These are phyloP conservation scores for Huntiella abstrusa DNA, from an alignment of 2,329 filamentous ascomycete genomes.

Conservation along the genomic window DNA sequence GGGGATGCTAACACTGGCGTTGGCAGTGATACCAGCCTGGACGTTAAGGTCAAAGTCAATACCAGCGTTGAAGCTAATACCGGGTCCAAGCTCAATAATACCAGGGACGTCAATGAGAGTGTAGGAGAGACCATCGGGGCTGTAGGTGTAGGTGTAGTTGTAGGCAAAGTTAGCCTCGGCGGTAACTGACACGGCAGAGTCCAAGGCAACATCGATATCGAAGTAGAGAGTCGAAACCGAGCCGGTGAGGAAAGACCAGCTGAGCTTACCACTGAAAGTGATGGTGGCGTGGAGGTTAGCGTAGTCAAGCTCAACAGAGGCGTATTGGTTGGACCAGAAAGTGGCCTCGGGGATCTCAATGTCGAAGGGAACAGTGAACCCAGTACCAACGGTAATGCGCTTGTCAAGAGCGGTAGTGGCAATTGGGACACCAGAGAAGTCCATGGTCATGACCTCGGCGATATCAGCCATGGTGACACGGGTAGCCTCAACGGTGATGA, in stretches of 20 bases:
- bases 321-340: constrained; percentile 16
- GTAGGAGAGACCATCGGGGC: constrained; percentile 19
- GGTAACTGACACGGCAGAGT: constrained; percentile 20
- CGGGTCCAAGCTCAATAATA: constrained; percentile 21
- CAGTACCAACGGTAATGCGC: neutral
- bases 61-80: constrained; percentile 17
- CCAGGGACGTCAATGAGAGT: constrained; percentile 22
- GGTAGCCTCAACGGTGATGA: constrained; percentile 17
- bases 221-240: constrained; percentile 18
- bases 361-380: constrained; percentile 1
- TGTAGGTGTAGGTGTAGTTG: constrained; percentile 19
- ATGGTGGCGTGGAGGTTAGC: constrained; percentile 19
- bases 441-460: constrained; percentile 13
- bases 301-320: constrained; percentile 19
- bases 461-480: constrained; percentile 19
- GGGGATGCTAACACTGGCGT: constrained; percentile 17
- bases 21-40: constrained; percentile 17
- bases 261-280: constrained; percentile 24
- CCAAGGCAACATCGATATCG: constrained; percentile 23
- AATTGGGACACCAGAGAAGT: constrained; percentile 15
- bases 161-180: constrained; percentile 19
- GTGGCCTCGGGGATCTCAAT: constrained; percentile 11
- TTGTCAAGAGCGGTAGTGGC: constrained; percentile 13
- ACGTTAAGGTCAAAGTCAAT: constrained; percentile 18
- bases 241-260: neutral